These are phyloP conservation scores for Geranomyces variabilis DNA, from an alignment of 192 early-diverging fungal species.

Conservation along the genomic window DNA sequence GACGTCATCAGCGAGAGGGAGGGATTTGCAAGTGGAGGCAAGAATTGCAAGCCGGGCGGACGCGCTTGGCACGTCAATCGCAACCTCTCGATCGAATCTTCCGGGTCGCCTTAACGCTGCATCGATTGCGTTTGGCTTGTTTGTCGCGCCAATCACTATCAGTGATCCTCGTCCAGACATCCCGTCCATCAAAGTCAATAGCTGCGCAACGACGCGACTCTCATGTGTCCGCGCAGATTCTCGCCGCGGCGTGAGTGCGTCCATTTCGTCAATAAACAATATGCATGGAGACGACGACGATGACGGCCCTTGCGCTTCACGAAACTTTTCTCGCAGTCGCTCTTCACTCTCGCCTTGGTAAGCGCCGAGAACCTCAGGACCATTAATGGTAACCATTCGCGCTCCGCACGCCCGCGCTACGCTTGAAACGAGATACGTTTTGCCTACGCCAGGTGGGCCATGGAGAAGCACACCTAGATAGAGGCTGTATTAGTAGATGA, in stretches of 20 bases:
- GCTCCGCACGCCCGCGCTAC: slow-evolving; percentile 69
- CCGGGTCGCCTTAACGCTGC: slow-evolving; percentile 82
- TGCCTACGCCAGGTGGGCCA: slow-evolving; percentile 95
- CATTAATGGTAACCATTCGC: slow-evolving; percentile 77
- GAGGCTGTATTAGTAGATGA: too few species aligned
- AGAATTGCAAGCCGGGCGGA: slow-evolving; percentile 68
- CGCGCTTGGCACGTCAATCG: slow-evolving; percentile 75
- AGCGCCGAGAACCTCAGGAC: slow-evolving; percentile 81
- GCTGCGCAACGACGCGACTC: slow-evolving; percentile 82
- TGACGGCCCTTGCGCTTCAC: slow-evolving; percentile 59
- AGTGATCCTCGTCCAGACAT: slow-evolving; percentile 60
- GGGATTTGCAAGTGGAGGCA: slow-evolving; percentile 50
- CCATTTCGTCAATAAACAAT: slow-evolving; percentile 97
- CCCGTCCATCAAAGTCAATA: slow-evolving; percentile 91
- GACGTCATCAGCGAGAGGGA: slow-evolving; percentile 58
- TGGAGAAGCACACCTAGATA: slow-evolving; percentile 86
- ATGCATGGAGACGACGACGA: slow-evolving; percentile 60
- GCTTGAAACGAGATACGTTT: slow-evolving; percentile 80
- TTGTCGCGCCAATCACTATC: slow-evolving; percentile 86
- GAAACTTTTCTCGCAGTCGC: slow-evolving; percentile 71
- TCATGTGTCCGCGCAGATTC: slow-evolving; percentile 63
- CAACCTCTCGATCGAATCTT: slow-evolving; percentile 83
- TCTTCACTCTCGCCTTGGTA: slow-evolving; percentile 89
- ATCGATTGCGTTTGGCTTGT: slow-evolving; percentile 84
- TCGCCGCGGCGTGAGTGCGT: slow-evolving; percentile 74